Base-by-base conservation (phyloP, 495 filamentous ascomycete species). In the Aspergillus taichungensis region DNA sequence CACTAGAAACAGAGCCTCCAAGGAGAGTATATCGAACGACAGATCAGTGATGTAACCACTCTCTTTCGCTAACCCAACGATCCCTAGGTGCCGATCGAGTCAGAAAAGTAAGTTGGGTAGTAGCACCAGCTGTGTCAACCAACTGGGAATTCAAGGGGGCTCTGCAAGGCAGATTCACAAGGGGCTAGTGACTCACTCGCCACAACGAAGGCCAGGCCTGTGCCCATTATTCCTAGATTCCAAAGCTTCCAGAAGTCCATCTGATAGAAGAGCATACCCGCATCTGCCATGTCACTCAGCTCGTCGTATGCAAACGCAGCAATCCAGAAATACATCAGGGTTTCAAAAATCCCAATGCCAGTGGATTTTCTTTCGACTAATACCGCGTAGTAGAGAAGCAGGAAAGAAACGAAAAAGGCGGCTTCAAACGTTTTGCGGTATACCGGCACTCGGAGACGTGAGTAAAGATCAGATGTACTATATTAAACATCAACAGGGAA, bases 371-470 rank as follows among this genome's bases (percentile, higher is more conserved):
- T 57, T 49, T 80, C 71, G 62, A 92, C 75, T 34, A 95, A 71
- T 8, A 95, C 88, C 13, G 78, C 77, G 54, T 94, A 95, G 59
- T 95, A 96, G 7, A 96, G 70, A 37, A 75, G 65, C 13, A 96
- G 65, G 46, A 95, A 87, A n/a, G 74, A 75, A 34, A 78, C 73
- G 55, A 97, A 95, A 66, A 95, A 97, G 5, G 82, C 54, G 13
- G 88, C 84, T 62, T 97, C 88, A 52, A 91, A 95, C 6, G 78
- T 76, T 60, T 95, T 95, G 33, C 89, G 80, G 55, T 97, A 96
- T 46, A 83, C 81, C n/a, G 91, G 91, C 0, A 95, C 89, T 40
- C 89, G 72, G 13, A 97, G 72, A 18, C 91, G 78, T 41, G 83
- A 88, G 56, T 84, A 95, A 3, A 84, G 85, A 60, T 94, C 90